A percentile compares a stretch with the other conserved stretches of the same genome.
These are phyloP conservation scores for Amanita exitialis DNA, from an alignment of 768 basidiomycete species.

Conservation along the genomic window DNA sequence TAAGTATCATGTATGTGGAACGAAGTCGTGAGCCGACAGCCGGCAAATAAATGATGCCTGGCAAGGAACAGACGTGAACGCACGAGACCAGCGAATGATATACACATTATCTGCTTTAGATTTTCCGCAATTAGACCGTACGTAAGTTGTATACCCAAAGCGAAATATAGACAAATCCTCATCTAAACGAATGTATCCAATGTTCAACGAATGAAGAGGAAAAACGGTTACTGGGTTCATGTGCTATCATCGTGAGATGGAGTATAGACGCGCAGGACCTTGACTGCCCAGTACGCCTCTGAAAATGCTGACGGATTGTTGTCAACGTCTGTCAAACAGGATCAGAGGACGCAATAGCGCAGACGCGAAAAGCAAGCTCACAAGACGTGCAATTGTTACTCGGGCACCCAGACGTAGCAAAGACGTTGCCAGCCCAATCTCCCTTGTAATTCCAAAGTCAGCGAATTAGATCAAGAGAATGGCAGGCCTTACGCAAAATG, in stretches of 20 bases:
- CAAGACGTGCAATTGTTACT: conserved; percentile 31
- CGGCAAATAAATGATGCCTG: too few species aligned
- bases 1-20: too few species aligned
- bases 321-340: conserved; percentile 35
- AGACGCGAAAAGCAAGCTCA: conserved; percentile 18
- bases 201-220: neutral
- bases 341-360: neutral
- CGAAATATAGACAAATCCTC: neutral
- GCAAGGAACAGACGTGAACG: too few species aligned
- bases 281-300: conserved; percentile 65
- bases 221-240: neutral
- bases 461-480: neutral
- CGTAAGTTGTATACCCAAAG: neutral
- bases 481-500: conserved; percentile 43
- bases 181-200: neutral
- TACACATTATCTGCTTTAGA: neutral
- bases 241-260: neutral
- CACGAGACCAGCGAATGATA: neutral
- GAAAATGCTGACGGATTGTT: conserved; percentile 47
- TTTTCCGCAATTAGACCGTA: neutral
- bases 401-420: conserved; percentile 29
- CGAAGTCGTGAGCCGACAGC: too few species aligned
- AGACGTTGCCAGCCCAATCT: conserved; percentile 42
- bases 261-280: conserved; percentile 47
- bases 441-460: conserved; percentile 18